These are phyloP conservation scores for Solanum pinnatisectum DNA, from an alignment of 257 asterid genomes.

Conservation along the genomic window DNA sequence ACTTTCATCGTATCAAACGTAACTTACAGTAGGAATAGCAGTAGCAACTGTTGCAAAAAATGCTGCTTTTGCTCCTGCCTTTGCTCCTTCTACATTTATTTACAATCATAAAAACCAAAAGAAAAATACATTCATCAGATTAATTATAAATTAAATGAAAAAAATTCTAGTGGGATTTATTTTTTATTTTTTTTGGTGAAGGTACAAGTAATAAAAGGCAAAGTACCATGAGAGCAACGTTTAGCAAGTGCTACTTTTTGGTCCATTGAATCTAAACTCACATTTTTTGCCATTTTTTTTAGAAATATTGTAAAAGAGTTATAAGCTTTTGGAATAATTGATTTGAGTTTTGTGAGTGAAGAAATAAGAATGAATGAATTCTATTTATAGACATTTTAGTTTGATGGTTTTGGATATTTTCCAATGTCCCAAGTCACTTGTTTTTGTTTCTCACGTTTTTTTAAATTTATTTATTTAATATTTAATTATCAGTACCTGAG, in stretches of 20 bases:
- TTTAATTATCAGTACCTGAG: not conserved
- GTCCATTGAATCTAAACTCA: conserved; percentile 39
- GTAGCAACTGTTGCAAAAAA: conserved; percentile 63
- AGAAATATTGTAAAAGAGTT: not conserved
- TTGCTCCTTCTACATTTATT: conserved; percentile 47
- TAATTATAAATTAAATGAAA: not conserved
- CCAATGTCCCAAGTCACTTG: conserved; percentile 9
- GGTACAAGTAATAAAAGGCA: not conserved
- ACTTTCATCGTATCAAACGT: not conserved
- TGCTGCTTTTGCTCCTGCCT: conserved; percentile 88
- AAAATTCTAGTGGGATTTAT: too few relatives aligned
- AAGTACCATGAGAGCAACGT: conserved; percentile 68
- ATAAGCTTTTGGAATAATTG: not conserved
- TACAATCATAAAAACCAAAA: not conserved
- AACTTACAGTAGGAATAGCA: conserved; percentile 74
- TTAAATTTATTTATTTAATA: not conserved
- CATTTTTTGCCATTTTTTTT: conserved; percentile 24
- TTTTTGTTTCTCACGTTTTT: not conserved
- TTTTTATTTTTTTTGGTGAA: too few relatives aligned
- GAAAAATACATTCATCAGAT: not conserved
- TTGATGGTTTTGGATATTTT: conserved; percentile 26
- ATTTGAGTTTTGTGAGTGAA: not conserved
- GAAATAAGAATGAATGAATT: not conserved
- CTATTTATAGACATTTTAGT: conserved; percentile 8
- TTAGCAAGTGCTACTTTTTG: conserved; percentile 63